phyloP scores from a whole-genome alignment of 2,329 filamentous ascomycete genomes.

The Botrytis cinerea region DNA sequence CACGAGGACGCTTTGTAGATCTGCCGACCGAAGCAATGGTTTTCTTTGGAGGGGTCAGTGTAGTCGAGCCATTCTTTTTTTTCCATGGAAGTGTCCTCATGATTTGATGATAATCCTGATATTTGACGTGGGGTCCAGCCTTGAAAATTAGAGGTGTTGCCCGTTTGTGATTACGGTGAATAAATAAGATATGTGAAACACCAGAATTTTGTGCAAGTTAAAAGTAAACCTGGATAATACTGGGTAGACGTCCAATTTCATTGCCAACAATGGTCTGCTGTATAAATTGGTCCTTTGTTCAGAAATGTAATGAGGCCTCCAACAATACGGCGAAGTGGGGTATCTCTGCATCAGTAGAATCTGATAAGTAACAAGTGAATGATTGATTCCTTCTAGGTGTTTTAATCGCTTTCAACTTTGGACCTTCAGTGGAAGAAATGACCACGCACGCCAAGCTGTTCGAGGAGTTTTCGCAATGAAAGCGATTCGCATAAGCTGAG shows the following conservation, averaged over 20 bases:
- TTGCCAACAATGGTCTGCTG: neutral
- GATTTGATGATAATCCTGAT: neutral
- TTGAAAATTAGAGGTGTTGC: neutral
- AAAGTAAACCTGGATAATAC: neutral
- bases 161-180: neutral
- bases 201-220: neutral
- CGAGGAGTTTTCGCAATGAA: too few species aligned
- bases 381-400: neutral
- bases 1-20: conserved; percentile 28
- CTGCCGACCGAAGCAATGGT: conserved; percentile 8
- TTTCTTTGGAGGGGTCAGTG: conserved; percentile 20
- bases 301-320: neutral
- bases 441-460: neutral
- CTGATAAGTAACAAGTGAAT: neutral
- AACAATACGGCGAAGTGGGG: neutral
- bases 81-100: conserved; percentile 40
- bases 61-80: conserved; percentile 21
- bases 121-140: neutral
- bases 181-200: neutral
- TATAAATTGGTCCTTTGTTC: neutral
- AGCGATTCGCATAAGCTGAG: neutral
- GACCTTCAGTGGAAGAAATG: neutral
- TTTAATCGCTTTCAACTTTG: neutral
- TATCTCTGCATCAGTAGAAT: neutral
- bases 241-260: neutral